Evolutionary conservation across 192 early-diverging fungal species (phyloP).

Genomic region (Coemansia reversa): DNA sequence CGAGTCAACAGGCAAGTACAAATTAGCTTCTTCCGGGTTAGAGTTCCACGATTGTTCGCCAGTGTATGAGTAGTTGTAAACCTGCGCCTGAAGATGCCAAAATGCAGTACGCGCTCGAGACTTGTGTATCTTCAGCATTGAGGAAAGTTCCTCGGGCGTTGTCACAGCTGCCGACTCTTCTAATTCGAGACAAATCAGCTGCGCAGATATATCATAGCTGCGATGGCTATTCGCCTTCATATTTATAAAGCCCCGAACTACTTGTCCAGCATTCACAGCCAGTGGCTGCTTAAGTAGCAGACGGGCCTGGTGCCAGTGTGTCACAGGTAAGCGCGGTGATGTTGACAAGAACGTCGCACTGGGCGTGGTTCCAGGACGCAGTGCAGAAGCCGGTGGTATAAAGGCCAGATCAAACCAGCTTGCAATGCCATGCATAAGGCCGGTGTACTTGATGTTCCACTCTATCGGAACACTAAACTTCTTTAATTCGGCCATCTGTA

Average conservation of each 20-base stretch:
- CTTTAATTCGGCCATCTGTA: constrained; percentile 72
- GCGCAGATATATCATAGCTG: constrained; percentile 82
- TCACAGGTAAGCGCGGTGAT: constrained; percentile 77
- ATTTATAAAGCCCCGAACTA: constrained; percentile 79
- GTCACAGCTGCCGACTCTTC: constrained; percentile 43
- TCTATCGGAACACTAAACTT: constrained; percentile 83
- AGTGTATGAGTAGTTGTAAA: constrained; percentile 74
- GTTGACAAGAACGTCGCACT: constrained; percentile 84
- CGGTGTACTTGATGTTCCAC: constrained; percentile 83
- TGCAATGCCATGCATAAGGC: constrained; percentile 89
- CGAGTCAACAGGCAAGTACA: constrained; percentile 41
- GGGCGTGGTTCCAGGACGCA: constrained; percentile 28
- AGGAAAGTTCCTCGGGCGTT: constrained; percentile 20
- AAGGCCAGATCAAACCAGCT: constrained; percentile 97
- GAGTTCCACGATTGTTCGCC: constrained; percentile 26
- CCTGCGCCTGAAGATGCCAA: constrained; percentile 94
- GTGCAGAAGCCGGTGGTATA: constrained; percentile 56
- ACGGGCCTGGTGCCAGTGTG: constrained; percentile 98
- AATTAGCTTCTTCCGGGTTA: constrained; percentile 39
- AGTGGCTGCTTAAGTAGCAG: constrained; percentile 91
- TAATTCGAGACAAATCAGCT: constrained; percentile 55
- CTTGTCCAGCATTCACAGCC: constrained; percentile 89
- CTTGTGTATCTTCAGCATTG: constrained; percentile 17
- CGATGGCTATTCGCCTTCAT: constrained; percentile 88
- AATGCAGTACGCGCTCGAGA: constrained; percentile 59